These are phyloP conservation scores for Stephania japonica DNA, from an alignment of 164 flowering plant genomes.

Conservation along the genomic window DNA sequence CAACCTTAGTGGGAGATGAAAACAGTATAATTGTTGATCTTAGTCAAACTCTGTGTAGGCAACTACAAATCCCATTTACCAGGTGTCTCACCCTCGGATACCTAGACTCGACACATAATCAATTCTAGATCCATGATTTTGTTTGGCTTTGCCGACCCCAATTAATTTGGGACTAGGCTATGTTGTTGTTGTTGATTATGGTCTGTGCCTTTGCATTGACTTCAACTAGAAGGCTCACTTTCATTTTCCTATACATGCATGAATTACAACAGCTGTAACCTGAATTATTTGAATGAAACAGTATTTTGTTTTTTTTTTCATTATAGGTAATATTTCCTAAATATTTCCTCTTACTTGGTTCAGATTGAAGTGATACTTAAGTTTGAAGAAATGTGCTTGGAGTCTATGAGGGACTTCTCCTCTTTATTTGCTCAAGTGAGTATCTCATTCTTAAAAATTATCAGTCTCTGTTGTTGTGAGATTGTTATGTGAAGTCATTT, in stretches of 20 bases:
- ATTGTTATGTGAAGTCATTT: neutral
- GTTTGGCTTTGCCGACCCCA: no score
- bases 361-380: slow-evolving; percentile 91
- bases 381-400: slow-evolving; percentile 92
- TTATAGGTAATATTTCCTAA: neutral
- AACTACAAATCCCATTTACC: no score
- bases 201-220: no score
- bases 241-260: neutral
- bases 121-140: no score
- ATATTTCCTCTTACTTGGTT: slow-evolving; percentile 7
- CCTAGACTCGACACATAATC: no score
- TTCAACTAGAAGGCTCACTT: neutral
- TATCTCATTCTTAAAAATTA: neutral
- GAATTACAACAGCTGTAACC: neutral
- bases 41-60: no score
- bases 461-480: neutral
- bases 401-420: slow-evolving; percentile 59
- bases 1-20: no score
- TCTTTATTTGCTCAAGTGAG: slow-evolving; percentile 63
- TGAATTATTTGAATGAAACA: neutral
- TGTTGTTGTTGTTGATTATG: no score
- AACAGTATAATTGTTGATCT: no score
- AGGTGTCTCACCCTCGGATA: no score
- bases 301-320: neutral
- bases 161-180: no score